Evolutionary conservation across 2,329 filamentous ascomycete species (phyloP).

Genomic region (Botrytis pseudocinerea): DNA sequence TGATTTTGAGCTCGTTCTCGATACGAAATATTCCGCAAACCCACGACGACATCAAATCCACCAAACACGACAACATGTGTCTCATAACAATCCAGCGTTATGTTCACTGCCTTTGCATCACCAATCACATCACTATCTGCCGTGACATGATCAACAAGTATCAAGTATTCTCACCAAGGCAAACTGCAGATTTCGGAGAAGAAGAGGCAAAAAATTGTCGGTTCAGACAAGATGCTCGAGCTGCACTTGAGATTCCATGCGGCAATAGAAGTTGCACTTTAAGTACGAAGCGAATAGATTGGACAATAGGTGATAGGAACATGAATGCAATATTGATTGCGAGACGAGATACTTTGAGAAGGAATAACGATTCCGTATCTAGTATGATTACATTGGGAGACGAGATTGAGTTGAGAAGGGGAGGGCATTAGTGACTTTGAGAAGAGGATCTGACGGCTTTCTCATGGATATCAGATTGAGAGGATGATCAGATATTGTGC

Average conservation of each 20-base stretch:
- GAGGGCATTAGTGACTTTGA: background rate
- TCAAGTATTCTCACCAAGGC: background rate
- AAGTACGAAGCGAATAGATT: background rate
- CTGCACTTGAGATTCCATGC: background rate
- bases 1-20: background rate
- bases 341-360: background rate
- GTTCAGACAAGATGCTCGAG: background rate
- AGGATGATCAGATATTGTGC: background rate
- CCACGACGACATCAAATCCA: background rate
- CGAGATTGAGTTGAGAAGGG: background rate
- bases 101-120: background rate
- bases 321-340: conserved; percentile 6
- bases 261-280: background rate
- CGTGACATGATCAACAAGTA: background rate
- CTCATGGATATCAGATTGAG: background rate
- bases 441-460: background rate
- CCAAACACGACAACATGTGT: background rate
- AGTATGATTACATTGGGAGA: background rate
- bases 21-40: background rate
- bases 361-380: background rate
- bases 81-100: conserved; percentile 10
- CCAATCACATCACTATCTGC: background rate
- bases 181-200: background rate
- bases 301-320: background rate
- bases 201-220: background rate